These are phyloP conservation scores for Phytophthora melonis DNA, from an alignment of 352 stramenopile genomes.

Conservation along the genomic window DNA sequence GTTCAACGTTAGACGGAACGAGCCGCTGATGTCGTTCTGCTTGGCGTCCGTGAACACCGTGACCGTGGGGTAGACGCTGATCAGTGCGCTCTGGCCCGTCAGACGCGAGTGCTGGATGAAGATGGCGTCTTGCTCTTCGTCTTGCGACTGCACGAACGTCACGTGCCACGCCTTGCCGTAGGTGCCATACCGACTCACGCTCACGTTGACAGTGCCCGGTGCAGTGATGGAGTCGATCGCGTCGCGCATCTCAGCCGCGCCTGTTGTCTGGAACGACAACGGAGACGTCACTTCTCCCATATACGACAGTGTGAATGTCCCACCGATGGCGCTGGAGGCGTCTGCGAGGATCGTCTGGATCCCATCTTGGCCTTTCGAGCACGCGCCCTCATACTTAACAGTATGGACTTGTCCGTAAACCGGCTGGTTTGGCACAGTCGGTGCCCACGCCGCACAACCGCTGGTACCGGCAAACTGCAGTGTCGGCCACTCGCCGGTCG, in stretches of 20 bases:
- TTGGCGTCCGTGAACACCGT: conserved; percentile 68
- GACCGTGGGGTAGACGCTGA: conserved; percentile 76
- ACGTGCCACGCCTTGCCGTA: conserved; percentile 91
- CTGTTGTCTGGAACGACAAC: conserved; percentile 81
- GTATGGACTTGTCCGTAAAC: conserved; percentile 72
- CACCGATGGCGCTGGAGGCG: conserved; percentile 82
- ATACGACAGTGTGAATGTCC: conserved; percentile 93
- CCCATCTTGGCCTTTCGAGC: conserved; percentile 51
- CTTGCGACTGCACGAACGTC: conserved; percentile 83
- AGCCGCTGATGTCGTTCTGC: conserved; percentile 68
- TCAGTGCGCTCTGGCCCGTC: conserved; percentile 73
- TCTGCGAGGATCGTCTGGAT: conserved; percentile 82
- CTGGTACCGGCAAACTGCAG: conserved; percentile 47
- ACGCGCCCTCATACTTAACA: conserved; percentile 75
- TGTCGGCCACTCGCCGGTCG: conserved; percentile 77
- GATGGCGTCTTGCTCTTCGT: conserved; percentile 72
- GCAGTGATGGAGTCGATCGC: conserved; percentile 91
- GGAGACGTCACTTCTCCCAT: conserved; percentile 74
- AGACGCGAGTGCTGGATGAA: conserved; percentile 79
- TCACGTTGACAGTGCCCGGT: conserved; percentile 87
- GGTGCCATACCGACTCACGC: conserved; percentile 60
- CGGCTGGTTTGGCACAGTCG: conserved; percentile 38
- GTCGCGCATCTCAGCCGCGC: conserved; percentile 80
- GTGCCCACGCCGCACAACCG: conserved; percentile 47
- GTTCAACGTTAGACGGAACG: conserved; percentile 66